Percentiles rank a stretch among this genome's conserved stretches.
These are phyloP conservation scores for Nitzschia putrida DNA, from an alignment of 108 stramenopile species.

Conservation along the genomic window DNA sequence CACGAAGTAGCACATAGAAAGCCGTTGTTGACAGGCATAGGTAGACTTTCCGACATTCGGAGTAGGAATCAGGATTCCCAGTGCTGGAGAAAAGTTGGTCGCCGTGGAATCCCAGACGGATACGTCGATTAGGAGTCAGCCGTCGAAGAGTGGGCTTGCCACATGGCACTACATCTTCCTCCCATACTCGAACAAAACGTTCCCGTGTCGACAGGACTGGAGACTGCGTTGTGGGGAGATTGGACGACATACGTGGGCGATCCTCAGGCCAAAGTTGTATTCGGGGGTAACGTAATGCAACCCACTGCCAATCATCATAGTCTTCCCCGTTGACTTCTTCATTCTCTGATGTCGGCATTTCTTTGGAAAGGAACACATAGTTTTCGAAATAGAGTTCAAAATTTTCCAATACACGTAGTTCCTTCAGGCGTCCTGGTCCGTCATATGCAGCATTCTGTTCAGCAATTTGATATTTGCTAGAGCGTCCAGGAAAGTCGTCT, in stretches of 20 bases:
- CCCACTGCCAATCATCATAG: conserved; percentile 37
- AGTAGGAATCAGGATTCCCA: conserved; percentile 47
- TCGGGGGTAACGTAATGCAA: conserved; percentile 31
- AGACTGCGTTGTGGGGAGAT: neutral
- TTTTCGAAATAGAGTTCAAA: conserved; percentile 69
- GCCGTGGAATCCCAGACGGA: conserved; percentile 76
- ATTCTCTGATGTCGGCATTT: conserved; percentile 15
- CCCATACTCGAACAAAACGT: conserved; percentile 73
- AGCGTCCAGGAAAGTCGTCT: conserved; percentile 22
- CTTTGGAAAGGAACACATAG: conserved; percentile 59
- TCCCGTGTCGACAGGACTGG: conserved; percentile 30
- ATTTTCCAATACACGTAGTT: conserved; percentile 55
- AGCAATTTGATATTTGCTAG: conserved; percentile 50
- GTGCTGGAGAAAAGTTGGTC: conserved; percentile 30
- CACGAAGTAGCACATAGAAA: conserved; percentile 70
- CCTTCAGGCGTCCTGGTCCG: conserved; percentile 54
- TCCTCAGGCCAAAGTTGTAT: conserved; percentile 53
- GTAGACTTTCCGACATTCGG: conserved; percentile 65
- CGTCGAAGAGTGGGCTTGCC: conserved; percentile 64
- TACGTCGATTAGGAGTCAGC: conserved; percentile 50
- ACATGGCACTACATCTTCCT: conserved; percentile 73
- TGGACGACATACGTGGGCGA: conserved; percentile 20
- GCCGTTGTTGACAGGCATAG: conserved; percentile 61
- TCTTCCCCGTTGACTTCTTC: conserved; percentile 20
- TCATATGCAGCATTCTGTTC: conserved; percentile 59